Percentiles rank a stretch among this genome's conserved stretches.
phyloP scores from a whole-genome alignment of 352 stramenopile species.

The Thalassiosira oceanica region DNA sequence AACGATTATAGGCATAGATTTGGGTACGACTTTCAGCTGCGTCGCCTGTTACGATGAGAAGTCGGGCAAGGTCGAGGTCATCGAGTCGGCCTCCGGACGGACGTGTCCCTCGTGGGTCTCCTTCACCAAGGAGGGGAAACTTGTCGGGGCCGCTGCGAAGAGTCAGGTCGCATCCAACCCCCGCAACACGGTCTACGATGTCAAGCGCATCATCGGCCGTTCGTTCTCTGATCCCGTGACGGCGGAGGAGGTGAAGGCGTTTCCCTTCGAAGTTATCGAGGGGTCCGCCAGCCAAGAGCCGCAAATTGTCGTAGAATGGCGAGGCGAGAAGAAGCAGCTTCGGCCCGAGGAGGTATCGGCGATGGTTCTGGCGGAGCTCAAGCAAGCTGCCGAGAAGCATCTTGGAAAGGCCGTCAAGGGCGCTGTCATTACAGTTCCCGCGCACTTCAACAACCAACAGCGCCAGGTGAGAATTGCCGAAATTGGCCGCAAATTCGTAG shows the following conservation, averaged over 20 bases:
- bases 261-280: constrained; percentile 84
- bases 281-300: constrained; percentile 80
- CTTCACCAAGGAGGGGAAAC: constrained; percentile 77
- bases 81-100: constrained; percentile 37
- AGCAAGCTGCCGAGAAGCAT: constrained; percentile 82
- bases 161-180: constrained; percentile 84
- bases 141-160: constrained; percentile 87
- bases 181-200: constrained; percentile 85
- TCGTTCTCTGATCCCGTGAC: constrained; percentile 80
- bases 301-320: constrained; percentile 84
- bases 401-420: constrained; percentile 35
- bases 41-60: constrained; percentile 46
- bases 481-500: too few relatives aligned
- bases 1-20: constrained; percentile 60
- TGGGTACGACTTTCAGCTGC: constrained; percentile 62
- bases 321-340: constrained; percentile 83
- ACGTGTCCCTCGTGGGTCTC: constrained; percentile 89
- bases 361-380: constrained; percentile 86
- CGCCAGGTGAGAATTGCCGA: too few relatives aligned
- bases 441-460: constrained; percentile 62
- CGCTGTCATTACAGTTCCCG: constrained; percentile 66
- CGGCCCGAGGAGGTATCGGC: constrained; percentile 86
- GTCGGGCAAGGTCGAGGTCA: constrained; percentile 43
- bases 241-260: constrained; percentile 80
- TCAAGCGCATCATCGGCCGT: constrained; percentile 85